Conservation (phyloP, 805 yeast species). For the Sugiyamaella mastotermitis region DNA sequence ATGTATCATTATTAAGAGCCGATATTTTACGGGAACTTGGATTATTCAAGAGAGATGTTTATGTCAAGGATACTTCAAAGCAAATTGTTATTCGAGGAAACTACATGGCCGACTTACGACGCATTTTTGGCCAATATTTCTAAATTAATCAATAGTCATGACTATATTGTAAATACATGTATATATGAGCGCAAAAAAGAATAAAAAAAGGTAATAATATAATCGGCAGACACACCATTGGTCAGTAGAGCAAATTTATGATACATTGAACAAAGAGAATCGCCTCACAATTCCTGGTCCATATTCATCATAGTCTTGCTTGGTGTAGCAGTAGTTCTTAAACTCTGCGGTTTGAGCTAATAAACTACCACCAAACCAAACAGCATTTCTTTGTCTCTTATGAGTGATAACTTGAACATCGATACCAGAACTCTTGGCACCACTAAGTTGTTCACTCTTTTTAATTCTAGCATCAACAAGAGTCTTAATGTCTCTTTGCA, state of each 20-base stretch:
- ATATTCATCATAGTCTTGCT: constrained; percentile 93
- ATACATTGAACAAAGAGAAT: constrained; percentile 89
- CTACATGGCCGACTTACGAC: constrained; percentile 31
- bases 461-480: constrained; percentile 87
- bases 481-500: constrained; percentile 87
- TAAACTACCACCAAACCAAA: constrained; percentile 98
- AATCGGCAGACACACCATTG: too few relatives aligned
- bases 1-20: constrained; percentile 54
- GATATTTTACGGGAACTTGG: constrained; percentile 51
- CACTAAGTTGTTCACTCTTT: constrained; percentile 68
- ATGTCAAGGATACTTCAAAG: constrained; percentile 44
- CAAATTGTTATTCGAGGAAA: constrained; percentile 52
- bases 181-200: too few relatives aligned
- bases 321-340: constrained; percentile 93
- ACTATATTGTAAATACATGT: background rate
- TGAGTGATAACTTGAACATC: constrained; percentile 96
- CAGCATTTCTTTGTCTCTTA: constrained; percentile 96
- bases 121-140: constrained; percentile 29
- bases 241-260: too few relatives aligned
- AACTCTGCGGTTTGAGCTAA: constrained; percentile 97
- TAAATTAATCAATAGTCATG: too few relatives aligned
- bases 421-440: constrained; percentile 80
- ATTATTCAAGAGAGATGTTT: constrained; percentile 42
- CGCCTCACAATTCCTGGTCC: constrained; percentile 98
- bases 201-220: too few relatives aligned